A percentile compares a stretch with the other conserved stretches of the same genome.
Conservation (phyloP, 202 grass and related monocot species). For the Miscanthus sacchariflorus region DNA sequence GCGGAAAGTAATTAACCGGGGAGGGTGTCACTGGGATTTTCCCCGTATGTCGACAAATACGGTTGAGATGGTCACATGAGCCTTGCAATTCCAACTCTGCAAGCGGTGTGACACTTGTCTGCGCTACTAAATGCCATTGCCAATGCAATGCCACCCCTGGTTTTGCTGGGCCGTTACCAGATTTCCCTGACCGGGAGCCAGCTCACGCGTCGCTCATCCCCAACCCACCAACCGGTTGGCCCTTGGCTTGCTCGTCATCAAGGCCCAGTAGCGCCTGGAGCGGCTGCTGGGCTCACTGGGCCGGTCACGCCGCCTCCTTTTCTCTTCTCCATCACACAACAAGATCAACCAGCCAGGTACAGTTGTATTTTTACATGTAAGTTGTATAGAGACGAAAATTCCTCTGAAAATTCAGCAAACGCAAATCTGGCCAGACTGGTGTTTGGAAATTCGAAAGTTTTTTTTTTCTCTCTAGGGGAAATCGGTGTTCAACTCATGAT, state of each 20-base stretch:
- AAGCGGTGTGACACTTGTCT: background rate
- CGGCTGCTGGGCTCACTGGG: constrained; percentile 4
- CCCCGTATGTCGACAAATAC: constrained; percentile 9
- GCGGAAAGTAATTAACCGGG: background rate
- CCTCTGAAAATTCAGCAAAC: background rate
- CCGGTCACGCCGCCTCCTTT: background rate
- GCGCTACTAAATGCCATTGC: background rate
- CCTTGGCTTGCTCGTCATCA: background rate
- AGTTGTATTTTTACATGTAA: no score
- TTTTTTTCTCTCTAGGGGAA: background rate
- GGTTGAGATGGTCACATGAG: background rate
- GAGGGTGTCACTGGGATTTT: background rate
- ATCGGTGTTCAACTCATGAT: background rate
- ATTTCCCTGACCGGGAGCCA: background rate
- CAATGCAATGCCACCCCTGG: no score
- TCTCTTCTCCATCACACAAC: background rate
- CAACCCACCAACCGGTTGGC: background rate
- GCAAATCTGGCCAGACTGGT: background rate
- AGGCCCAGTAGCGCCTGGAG: background rate
- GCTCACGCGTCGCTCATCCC: background rate
- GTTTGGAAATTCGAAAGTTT: background rate
- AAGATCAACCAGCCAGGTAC: background rate
- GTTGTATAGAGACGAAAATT: background rate
- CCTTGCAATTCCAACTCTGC: background rate
- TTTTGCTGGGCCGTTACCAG: background rate